Evolutionary conservation across 805 yeast genomes (phyloP).

Genomic region (Diddensiella transvaalensis): DNA sequence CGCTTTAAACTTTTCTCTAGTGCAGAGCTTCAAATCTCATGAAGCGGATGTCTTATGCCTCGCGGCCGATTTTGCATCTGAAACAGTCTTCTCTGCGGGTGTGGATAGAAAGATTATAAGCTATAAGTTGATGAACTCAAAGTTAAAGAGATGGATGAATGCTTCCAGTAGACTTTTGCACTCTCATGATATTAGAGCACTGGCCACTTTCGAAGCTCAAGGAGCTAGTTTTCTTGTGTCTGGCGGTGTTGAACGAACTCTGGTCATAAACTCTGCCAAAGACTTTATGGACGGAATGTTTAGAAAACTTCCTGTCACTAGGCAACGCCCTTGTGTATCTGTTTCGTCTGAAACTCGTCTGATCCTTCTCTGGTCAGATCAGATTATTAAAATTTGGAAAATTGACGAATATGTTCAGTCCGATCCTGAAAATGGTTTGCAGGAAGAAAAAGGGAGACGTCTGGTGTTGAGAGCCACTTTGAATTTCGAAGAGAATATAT

Average conservation of each 20-base stretch:
- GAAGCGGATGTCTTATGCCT: slow-evolving; percentile 87
- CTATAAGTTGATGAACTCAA: slow-evolving; percentile 49
- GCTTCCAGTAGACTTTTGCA: slow-evolving; percentile 75
- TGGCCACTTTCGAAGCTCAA: slow-evolving; percentile 52
- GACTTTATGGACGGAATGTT: slow-evolving; percentile 69
- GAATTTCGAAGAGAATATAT: slow-evolving; percentile 76
- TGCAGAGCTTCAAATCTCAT: slow-evolving; percentile 78
- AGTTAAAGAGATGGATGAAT: slow-evolving; percentile 64
- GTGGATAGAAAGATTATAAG: slow-evolving; percentile 88
- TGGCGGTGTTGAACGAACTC: slow-evolving; percentile 43
- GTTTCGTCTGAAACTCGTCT: slow-evolving; percentile 47
- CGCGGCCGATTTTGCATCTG: slow-evolving; percentile 55
- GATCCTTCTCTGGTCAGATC: slow-evolving; percentile 77
- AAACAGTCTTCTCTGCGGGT: slow-evolving; percentile 79
- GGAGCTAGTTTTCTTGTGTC: slow-evolving; percentile 57
- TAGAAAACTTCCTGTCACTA: slow-evolving; percentile 59
- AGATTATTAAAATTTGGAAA: slow-evolving; percentile 76
- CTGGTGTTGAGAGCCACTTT: slow-evolving; percentile 62
- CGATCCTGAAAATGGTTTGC: slow-evolving; percentile 18
- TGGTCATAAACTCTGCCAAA: slow-evolving; percentile 55
- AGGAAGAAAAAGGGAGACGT: slow-evolving; percentile 42
- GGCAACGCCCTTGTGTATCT: slow-evolving; percentile 55
- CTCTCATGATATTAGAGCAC: slow-evolving; percentile 76
- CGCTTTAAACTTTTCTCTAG: slow-evolving; percentile 63
- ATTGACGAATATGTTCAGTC: slow-evolving; percentile 35